Conservation (phyloP, 768 basidiomycete species). For the Tylopilus subfusipes region DNA sequence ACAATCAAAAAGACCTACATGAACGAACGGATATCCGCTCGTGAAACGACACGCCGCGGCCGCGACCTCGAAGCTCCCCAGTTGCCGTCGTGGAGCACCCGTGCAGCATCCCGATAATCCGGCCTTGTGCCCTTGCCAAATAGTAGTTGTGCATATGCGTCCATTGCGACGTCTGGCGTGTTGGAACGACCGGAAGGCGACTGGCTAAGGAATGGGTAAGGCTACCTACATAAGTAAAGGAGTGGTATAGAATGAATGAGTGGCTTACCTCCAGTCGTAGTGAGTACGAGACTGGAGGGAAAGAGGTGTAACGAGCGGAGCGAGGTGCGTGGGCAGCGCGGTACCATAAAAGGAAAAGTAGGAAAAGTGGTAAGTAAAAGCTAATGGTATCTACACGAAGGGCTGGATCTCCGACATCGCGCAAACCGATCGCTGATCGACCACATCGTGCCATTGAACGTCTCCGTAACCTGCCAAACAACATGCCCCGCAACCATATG, state of each 20-base stretch:
- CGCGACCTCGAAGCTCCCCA: neutral
- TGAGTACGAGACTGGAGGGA: too few species aligned
- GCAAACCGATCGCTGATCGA: conserved; percentile 23
- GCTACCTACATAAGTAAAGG: too few species aligned
- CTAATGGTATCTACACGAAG: too few species aligned
- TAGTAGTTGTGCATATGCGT: neutral
- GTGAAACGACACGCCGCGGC: neutral
- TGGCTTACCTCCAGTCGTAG: too few species aligned
- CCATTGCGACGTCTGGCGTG: conserved; percentile 7
- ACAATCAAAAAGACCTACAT: neutral
- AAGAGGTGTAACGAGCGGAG: too few species aligned
- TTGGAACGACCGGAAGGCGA: too few species aligned
- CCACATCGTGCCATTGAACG: conserved; percentile 2
- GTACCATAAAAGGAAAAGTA: too few species aligned
- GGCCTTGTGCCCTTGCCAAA: neutral
- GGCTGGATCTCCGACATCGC: too few species aligned
- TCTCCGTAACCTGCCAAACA: conserved; percentile 29
- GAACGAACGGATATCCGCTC: neutral
- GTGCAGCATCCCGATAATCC: neutral
- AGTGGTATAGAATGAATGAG: too few species aligned
- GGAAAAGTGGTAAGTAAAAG: too few species aligned
- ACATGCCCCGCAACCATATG: conserved; percentile 26
- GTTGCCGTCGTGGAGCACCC: neutral
- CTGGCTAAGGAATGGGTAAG: too few species aligned
- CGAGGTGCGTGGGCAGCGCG: too few species aligned